Percentiles rank a stretch among this genome's conserved stretches.
phyloP scores from a whole-genome alignment of 805 yeast species.

The Cyberlindnera maclurae region DNA sequence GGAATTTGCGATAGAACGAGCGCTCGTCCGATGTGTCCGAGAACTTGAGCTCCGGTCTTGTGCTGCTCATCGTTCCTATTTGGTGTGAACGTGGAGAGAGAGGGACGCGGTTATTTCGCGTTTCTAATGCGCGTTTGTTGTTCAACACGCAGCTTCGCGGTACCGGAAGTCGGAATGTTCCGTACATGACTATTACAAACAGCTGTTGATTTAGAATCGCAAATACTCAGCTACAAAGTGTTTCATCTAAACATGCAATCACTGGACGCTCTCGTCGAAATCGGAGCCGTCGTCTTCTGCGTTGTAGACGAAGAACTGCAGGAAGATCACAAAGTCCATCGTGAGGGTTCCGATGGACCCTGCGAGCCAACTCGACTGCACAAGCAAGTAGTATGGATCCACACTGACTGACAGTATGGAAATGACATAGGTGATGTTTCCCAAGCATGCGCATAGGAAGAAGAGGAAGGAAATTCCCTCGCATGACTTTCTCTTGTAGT shows the following conservation, averaged over 20 bases:
- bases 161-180: too few relatives aligned
- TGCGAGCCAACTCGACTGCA: slow-evolving; percentile 88
- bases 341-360: slow-evolving; percentile 85
- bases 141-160: too few relatives aligned
- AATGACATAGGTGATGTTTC: slow-evolving; percentile 84
- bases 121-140: too few relatives aligned
- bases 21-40: slow-evolving; percentile 44
- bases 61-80: slow-evolving; percentile 11
- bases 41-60: slow-evolving; percentile 53
- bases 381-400: slow-evolving; percentile 59
- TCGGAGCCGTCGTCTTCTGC: slow-evolving; percentile 11
- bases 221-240: too few relatives aligned
- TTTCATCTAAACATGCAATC: neutral
- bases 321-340: slow-evolving; percentile 76
- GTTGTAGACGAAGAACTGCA: slow-evolving; percentile 76
- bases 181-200: too few relatives aligned
- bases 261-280: slow-evolving; percentile 1
- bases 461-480: slow-evolving; percentile 93
- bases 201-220: too few relatives aligned
- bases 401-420: slow-evolving; percentile 74
- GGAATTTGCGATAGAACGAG: slow-evolving; percentile 40
- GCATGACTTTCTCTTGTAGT: slow-evolving; percentile 81
- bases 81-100: too few relatives aligned
- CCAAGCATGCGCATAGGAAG: slow-evolving; percentile 90
- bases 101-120: too few relatives aligned